These are phyloP conservation scores for Puya raimondii DNA, from an alignment of 176 grass and related monocot genomes.

Conservation along the genomic window DNA sequence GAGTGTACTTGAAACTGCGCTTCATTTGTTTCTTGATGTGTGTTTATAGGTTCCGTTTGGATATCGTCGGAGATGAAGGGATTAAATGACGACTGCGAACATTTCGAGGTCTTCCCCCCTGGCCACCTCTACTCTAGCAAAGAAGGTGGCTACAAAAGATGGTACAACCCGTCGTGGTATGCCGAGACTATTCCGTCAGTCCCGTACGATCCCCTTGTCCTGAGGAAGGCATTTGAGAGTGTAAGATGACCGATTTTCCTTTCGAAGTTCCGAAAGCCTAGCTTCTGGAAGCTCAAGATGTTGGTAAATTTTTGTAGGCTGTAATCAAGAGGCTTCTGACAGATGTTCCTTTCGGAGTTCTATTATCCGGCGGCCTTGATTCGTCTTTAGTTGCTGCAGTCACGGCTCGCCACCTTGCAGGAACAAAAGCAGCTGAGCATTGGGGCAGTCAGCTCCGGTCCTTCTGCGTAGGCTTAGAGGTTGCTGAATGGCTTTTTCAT, in stretches of 20 bases:
- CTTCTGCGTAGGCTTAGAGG: conserved; percentile 92
- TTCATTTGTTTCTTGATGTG: background rate
- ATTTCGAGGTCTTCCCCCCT: conserved; percentile 76
- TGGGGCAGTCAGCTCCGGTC: conserved; percentile 86
- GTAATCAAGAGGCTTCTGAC: conserved; percentile 97
- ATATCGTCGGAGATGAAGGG: conserved; percentile 92
- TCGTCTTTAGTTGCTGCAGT: conserved; percentile 82
- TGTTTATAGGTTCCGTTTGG: conserved; percentile 61
- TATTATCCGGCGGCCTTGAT: conserved; percentile 89
- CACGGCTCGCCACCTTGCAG: conserved; percentile 70
- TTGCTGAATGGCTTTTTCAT: conserved; percentile 8
- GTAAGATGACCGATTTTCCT: conserved; percentile 4
- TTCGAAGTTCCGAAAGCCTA: background rate
- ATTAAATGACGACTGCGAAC: conserved; percentile 75
- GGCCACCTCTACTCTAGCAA: conserved; percentile 74
- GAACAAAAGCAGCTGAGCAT: conserved; percentile 78
- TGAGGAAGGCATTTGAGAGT: conserved; percentile 86
- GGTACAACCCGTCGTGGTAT: conserved; percentile 80
- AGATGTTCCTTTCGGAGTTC: conserved; percentile 80
- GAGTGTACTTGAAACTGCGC: too few species aligned
- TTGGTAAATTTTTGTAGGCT: conserved; percentile 26
- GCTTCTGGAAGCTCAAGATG: conserved; percentile 6
- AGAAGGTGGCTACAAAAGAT: conserved; percentile 44
- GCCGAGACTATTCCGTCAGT: conserved; percentile 48
- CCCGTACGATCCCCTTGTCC: conserved; percentile 44